Conservation (phyloP, 352 stramenopile genomes). For the Pythium angustatum region DNA sequence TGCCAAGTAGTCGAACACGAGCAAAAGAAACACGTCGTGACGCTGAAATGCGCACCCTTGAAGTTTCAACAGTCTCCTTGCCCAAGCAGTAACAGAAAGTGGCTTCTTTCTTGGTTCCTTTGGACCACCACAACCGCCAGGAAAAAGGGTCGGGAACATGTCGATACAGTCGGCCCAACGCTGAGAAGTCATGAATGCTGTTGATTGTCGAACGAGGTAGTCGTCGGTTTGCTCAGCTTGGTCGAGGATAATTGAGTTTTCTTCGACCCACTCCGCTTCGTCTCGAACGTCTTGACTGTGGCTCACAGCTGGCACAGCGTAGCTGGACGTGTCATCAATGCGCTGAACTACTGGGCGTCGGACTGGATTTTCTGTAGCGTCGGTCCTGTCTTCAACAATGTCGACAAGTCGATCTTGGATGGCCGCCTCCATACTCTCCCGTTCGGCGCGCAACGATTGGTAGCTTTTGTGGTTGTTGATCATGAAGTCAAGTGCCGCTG, state of each 20-base stretch:
- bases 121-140: constrained; percentile 28
- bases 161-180: constrained; percentile 14
- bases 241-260: constrained; percentile 6
- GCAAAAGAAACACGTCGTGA: constrained; percentile 31
- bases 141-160: constrained; percentile 34
- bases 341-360: constrained; percentile 4
- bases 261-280: constrained; percentile 7
- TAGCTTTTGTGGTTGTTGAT: constrained; percentile 8
- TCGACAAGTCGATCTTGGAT: not conserved
- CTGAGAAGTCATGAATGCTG: not conserved
- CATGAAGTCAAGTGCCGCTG: not conserved
- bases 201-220: constrained; percentile 20
- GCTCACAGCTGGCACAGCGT: constrained; percentile 1
- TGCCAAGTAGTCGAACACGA: constrained; percentile 29
- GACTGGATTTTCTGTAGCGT: not conserved
- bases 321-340: constrained; percentile 14
- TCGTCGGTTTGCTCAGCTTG: constrained; percentile 10
- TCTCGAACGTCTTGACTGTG: not conserved
- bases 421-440: too few species aligned
- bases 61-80: constrained; percentile 14
- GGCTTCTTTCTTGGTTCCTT: constrained; percentile 10
- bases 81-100: constrained; percentile 25
- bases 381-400: constrained; percentile 1
- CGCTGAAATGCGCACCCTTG: constrained; percentile 29
- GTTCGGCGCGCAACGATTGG: too few species aligned